A percentile compares a stretch with the other conserved stretches of the same genome.
Conservation (phyloP, 345 rosid species). For the Cardamine resedifolia region DNA sequence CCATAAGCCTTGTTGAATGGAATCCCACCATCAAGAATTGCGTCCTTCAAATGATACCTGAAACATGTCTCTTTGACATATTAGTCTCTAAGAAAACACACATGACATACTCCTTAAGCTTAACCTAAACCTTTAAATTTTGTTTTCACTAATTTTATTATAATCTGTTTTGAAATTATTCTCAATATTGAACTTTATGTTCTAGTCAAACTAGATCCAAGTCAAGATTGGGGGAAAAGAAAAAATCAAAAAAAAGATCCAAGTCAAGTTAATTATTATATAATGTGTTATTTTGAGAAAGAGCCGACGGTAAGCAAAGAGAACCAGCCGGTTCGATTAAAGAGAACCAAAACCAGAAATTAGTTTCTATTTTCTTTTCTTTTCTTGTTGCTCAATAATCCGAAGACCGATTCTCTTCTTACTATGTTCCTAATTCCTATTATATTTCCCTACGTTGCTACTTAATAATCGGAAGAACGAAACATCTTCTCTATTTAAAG, state of each 20-base stretch:
- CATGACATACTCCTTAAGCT: background rate
- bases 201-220: constrained; percentile 2
- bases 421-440: background rate
- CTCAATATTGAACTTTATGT: background rate
- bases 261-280: background rate
- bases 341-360: background rate
- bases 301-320: background rate
- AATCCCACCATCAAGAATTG: constrained; percentile 73
- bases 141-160: background rate
- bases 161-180: background rate
- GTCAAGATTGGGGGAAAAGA: no score
- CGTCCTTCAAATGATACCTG: constrained; percentile 81
- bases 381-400: background rate
- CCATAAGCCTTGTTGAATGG: constrained; percentile 83
- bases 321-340: constrained; percentile 9
- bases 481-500: background rate
- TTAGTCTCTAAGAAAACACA: background rate
- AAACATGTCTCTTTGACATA: constrained; percentile 5
- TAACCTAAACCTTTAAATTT: background rate
- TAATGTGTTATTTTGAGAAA: background rate
- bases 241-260: background rate
- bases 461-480: constrained; percentile 8
- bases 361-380: background rate
- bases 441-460: background rate
- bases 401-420: background rate